A percentile compares a stretch with the other conserved stretches of the same genome.
These are phyloP conservation scores for Ceratocystis cubensis DNA, from an alignment of 2,329 filamentous ascomycete genomes.

Conservation along the genomic window DNA sequence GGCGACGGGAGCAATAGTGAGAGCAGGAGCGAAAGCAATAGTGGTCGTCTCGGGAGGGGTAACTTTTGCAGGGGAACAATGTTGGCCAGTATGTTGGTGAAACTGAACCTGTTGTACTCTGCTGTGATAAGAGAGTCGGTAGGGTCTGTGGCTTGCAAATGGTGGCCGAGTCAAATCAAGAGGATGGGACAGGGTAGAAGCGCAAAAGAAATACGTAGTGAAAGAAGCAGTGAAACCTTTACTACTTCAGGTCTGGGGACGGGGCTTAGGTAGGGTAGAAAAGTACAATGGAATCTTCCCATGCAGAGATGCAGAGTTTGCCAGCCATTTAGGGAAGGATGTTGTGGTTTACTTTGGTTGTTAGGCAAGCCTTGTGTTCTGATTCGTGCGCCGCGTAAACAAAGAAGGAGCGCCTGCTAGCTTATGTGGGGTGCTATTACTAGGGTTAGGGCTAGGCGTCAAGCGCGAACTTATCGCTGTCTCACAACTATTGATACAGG, in stretches of 20 bases:
- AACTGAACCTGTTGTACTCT: not conserved
- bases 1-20: too few species aligned
- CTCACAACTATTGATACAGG: not conserved
- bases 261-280: not conserved
- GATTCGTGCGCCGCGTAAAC: slow-evolving; percentile 11
- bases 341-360: not conserved
- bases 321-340: slow-evolving; percentile 1
- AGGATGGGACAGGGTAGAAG: not conserved
- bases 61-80: not conserved
- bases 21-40: not conserved
- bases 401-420: not conserved
- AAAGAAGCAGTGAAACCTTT: not conserved
- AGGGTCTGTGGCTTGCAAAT: not conserved
- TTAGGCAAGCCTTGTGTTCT: not conserved
- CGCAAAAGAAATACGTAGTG: too few species aligned
- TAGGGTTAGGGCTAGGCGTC: not conserved
- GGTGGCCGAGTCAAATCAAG: not conserved
- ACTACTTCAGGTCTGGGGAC: not conserved
- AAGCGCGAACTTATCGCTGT: not conserved
- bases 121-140: not conserved
- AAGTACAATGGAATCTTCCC: not conserved
- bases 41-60: not conserved
- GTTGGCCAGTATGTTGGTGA: not conserved
- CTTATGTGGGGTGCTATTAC: too few species aligned
- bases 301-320: not conserved